phyloP scores from a whole-genome alignment of 1,284 basidiomycete genomes.

The Ceratobasidium sp. region DNA sequence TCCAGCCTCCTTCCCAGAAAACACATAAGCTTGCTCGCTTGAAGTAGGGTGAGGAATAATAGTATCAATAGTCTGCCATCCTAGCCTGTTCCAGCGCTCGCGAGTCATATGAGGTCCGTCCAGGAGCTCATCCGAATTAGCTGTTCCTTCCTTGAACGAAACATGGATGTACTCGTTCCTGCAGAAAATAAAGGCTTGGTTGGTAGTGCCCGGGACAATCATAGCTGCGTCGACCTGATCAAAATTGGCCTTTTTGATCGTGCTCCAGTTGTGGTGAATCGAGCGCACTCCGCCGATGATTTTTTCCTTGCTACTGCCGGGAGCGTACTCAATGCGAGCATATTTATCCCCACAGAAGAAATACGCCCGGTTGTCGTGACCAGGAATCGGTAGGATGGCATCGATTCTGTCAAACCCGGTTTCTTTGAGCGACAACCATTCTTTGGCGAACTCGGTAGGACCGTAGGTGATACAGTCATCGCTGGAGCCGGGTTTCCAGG shows the following conservation, averaged over 20 bases:
- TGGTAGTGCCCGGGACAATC: conserved; percentile 17
- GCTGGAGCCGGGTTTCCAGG: background rate
- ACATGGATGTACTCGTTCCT: background rate
- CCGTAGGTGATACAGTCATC: background rate
- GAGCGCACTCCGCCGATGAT: background rate
- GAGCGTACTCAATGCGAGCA: conserved; percentile 9
- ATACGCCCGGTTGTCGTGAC: background rate
- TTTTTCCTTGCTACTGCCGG: background rate
- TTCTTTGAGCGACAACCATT: conserved; percentile 4
- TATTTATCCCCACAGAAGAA: conserved; percentile 31
- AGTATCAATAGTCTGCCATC: background rate
- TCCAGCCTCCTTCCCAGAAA: background rate
- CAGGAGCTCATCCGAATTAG: conserved; percentile 7
- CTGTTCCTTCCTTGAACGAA: conserved; percentile 5
- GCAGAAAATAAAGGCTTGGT: conserved; percentile 14
- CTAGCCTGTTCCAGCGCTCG: background rate
- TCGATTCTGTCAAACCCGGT: conserved; percentile 9
- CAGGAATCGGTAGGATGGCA: conserved; percentile 16
- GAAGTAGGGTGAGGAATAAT: background rate
- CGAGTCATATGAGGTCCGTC: conserved; percentile 30
- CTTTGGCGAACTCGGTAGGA: background rate
- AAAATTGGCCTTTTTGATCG: background rate
- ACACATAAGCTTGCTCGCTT: background rate
- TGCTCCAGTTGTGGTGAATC: background rate
- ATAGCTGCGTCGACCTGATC: conserved; percentile 23